phyloP scores from a whole-genome alignment of 306 rosid genomes.

The Rosa persica region DNA sequence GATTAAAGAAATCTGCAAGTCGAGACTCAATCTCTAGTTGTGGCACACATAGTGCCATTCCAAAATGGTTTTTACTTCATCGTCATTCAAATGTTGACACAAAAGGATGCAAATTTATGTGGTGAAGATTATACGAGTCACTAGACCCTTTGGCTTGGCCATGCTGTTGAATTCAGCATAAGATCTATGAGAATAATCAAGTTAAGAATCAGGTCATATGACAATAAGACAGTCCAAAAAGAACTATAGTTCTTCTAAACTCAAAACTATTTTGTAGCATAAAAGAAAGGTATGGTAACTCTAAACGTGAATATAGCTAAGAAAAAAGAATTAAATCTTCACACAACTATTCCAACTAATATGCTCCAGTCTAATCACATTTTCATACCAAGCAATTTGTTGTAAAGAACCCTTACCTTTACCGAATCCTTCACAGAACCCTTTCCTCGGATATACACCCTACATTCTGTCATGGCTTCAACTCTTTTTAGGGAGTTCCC shows the following conservation, averaged over 20 bases:
- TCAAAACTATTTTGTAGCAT: not conserved
- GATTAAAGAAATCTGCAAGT: too few relatives aligned
- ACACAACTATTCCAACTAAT: not conserved
- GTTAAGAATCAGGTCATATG: not conserved
- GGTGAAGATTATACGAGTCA: not conserved
- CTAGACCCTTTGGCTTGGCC: not conserved
- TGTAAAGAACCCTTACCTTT: too few relatives aligned
- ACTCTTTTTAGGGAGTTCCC: too few relatives aligned
- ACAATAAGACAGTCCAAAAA: too few relatives aligned
- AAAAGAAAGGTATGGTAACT: not conserved
- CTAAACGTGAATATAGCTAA: not conserved
- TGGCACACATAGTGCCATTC: not conserved
- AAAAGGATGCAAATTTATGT: not conserved
- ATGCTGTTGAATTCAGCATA: not conserved
- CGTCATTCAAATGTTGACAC: not conserved
- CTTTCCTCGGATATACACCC: too few relatives aligned
- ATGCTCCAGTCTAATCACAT: too few relatives aligned
- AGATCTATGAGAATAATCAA: not conserved
- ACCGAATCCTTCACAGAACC: too few relatives aligned
- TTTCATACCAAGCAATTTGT: too few relatives aligned
- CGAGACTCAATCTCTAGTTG: too few relatives aligned
- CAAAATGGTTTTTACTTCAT: not conserved
- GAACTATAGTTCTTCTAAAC: not conserved
- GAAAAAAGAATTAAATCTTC: too few relatives aligned
- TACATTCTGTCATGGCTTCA: too few relatives aligned